A percentile compares a stretch with the other conserved stretches of the same genome.
Evolutionary conservation across 345 rosid genomes (phyloP).

Genomic region (Lepidium aucheri): DNA sequence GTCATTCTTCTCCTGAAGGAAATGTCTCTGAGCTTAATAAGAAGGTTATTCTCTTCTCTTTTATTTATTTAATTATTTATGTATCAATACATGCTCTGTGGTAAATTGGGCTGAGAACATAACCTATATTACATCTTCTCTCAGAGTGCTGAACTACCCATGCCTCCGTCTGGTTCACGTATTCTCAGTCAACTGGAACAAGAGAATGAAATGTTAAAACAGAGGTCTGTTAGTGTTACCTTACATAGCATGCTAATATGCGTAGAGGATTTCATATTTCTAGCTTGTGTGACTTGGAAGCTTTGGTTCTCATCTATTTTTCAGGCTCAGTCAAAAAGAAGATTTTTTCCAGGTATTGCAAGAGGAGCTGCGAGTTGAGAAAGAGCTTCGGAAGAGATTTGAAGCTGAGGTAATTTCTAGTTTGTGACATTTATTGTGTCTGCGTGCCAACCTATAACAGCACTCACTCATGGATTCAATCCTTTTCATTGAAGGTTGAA

Average conservation of each 20-base stretch:
- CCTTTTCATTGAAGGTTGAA: slow-evolving; percentile 34
- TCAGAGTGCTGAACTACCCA: slow-evolving; percentile 27
- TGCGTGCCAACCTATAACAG: neutral
- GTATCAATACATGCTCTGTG: neutral
- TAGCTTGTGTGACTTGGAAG: neutral
- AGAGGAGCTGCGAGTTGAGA: slow-evolving; percentile 32
- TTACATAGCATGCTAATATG: neutral
- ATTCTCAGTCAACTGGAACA: slow-evolving; percentile 36
- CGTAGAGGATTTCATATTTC: neutral
- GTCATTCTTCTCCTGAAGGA: neutral
- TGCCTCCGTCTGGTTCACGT: slow-evolving; percentile 17
- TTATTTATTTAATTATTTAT: no score
- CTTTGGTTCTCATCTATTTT: neutral
- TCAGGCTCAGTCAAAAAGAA: slow-evolving; percentile 35
- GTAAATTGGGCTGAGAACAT: neutral
- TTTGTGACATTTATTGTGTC: neutral
- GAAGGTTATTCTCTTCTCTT: neutral
- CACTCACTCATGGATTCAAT: neutral
- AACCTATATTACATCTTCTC: neutral
- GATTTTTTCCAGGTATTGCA: neutral
- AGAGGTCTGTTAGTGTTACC: slow-evolving; percentile 34
- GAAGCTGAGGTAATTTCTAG: slow-evolving; percentile 46
- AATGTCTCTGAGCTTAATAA: neutral
- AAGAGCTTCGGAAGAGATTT: slow-evolving; percentile 36
- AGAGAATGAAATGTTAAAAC: slow-evolving; percentile 52